phyloP scores from a whole-genome alignment of 2,329 filamentous ascomycete genomes.

The Neocatenulostroma microsporum region DNA sequence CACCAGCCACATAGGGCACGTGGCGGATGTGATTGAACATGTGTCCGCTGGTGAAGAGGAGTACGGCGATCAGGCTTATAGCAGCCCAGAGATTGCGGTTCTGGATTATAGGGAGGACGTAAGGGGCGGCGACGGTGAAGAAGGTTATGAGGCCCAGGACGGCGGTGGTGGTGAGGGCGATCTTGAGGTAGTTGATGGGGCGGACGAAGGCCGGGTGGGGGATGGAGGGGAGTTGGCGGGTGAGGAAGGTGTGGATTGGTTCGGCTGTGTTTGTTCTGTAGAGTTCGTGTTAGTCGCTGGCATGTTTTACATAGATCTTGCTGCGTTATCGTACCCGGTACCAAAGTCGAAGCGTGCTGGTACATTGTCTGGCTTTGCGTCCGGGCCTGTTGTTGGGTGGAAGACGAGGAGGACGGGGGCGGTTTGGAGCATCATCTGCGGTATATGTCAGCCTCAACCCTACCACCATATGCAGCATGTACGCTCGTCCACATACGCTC shows the following conservation, averaged over 20 bases:
- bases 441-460: slow-evolving; percentile 15
- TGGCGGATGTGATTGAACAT: slow-evolving; percentile 99
- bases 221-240: slow-evolving; percentile 63
- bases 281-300: neutral
- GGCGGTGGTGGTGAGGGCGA: slow-evolving; percentile 60
- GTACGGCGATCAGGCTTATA: slow-evolving; percentile 75
- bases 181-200: slow-evolving; percentile 78
- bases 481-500: slow-evolving; percentile 56
- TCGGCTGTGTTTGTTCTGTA: slow-evolving; percentile 68
- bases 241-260: slow-evolving; percentile 68
- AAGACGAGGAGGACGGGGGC: slow-evolving; percentile 85
- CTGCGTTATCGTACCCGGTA: slow-evolving; percentile 53
- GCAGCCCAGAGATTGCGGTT: slow-evolving; percentile 94
- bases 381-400: slow-evolving; percentile 72
- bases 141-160: slow-evolving; percentile 62
- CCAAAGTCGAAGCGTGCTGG: slow-evolving; percentile 81
- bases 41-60: slow-evolving; percentile 90
- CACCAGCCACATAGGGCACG: slow-evolving; percentile 80
- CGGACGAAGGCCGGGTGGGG: slow-evolving; percentile 71
- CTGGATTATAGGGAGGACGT: slow-evolving; percentile 71
- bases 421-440: slow-evolving; percentile 82
- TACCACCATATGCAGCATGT: neutral
- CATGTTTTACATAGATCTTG: neutral
- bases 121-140: slow-evolving; percentile 64
- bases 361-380: slow-evolving; percentile 61